Percentiles rank a stretch among this genome's conserved stretches.
These are phyloP conservation scores for Fusarium robinianum DNA, from an alignment of 2,329 filamentous ascomycete genomes.

Conservation along the genomic window DNA sequence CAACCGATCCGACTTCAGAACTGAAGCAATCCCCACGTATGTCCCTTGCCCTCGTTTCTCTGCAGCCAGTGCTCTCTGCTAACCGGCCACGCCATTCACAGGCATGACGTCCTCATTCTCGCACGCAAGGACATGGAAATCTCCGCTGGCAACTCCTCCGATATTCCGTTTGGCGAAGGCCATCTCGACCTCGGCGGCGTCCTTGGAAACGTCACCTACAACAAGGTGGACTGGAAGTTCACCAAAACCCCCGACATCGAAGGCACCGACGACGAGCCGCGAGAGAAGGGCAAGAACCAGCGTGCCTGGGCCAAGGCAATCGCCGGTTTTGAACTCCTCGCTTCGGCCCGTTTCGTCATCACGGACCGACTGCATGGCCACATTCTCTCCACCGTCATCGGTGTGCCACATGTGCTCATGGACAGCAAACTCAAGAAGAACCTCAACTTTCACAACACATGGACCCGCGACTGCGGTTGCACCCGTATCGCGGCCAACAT, in stretches of 20 bases:
- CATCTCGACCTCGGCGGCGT: conserved; percentile 27
- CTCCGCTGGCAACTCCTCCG: conserved; percentile 26
- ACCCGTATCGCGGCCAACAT: conserved; percentile 34
- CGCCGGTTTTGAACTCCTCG: conserved; percentile 33
- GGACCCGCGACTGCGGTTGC: conserved; percentile 34
- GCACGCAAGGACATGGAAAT: conserved; percentile 35
- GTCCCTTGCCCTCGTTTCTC: background rate
- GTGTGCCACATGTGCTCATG: conserved; percentile 36
- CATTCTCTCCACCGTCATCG: conserved; percentile 35
- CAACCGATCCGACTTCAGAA: conserved; percentile 34
- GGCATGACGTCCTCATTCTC: conserved; percentile 35
- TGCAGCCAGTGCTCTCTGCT: conserved; percentile 3
- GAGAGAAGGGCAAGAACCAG: conserved; percentile 33
- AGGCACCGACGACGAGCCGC: conserved; percentile 10
- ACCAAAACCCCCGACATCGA: conserved; percentile 33
- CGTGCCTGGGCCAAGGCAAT: conserved; percentile 36
- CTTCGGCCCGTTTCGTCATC: conserved; percentile 35
- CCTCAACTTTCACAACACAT: conserved; percentile 39
- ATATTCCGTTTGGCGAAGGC: conserved; percentile 32
- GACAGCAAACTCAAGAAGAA: conserved; percentile 38
- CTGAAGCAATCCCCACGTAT: background rate
- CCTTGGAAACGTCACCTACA: conserved; percentile 35
- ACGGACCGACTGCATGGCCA: conserved; percentile 36
- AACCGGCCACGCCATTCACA: conserved; percentile 15
- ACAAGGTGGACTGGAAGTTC: conserved; percentile 38